These are phyloP conservation scores for Dendryphion nanum DNA, from an alignment of 2,329 filamentous ascomycete species.

Conservation along the genomic window DNA sequence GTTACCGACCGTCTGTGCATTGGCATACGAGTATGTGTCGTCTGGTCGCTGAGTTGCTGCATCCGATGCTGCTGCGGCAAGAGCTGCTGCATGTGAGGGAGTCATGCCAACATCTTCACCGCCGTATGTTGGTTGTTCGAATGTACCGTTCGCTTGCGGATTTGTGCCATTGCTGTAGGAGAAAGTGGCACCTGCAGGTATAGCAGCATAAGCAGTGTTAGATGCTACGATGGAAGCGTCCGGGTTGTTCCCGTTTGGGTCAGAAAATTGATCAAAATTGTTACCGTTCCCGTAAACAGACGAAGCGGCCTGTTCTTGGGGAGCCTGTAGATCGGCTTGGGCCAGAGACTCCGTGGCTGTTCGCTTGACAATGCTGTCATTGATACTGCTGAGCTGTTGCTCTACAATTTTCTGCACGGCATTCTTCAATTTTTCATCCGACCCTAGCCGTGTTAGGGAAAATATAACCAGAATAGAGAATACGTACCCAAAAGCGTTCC, in stretches of 20 bases:
- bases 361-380: constrained; percentile 43
- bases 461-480: too few relatives aligned
- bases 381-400: constrained; percentile 48
- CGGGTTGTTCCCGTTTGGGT: constrained; percentile 12
- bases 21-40: constrained; percentile 22
- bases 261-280: constrained; percentile 23
- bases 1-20: constrained; percentile 15
- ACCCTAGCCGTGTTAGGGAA: constrained; percentile 33
- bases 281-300: constrained; percentile 21
- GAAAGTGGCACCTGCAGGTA: constrained; percentile 15
- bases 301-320: constrained; percentile 17
- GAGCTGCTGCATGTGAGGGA: constrained; percentile 27
- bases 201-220: constrained; percentile 17
- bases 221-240: constrained; percentile 22
- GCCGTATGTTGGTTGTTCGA: constrained; percentile 25
- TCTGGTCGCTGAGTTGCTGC: constrained; percentile 19
- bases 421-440: constrained; percentile 48
- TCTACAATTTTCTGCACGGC: constrained; percentile 52
- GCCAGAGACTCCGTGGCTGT: constrained; percentile 46
- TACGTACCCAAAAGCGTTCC: constrained; percentile 65
- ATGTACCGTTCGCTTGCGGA: constrained; percentile 20
- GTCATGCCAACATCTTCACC: constrained; percentile 27
- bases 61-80: constrained; percentile 22
- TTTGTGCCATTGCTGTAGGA: constrained; percentile 24
- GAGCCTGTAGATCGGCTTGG: constrained; percentile 32